phyloP scores from a whole-genome alignment of 2,329 filamentous ascomycete genomes.

The Seiridium cupressi region DNA sequence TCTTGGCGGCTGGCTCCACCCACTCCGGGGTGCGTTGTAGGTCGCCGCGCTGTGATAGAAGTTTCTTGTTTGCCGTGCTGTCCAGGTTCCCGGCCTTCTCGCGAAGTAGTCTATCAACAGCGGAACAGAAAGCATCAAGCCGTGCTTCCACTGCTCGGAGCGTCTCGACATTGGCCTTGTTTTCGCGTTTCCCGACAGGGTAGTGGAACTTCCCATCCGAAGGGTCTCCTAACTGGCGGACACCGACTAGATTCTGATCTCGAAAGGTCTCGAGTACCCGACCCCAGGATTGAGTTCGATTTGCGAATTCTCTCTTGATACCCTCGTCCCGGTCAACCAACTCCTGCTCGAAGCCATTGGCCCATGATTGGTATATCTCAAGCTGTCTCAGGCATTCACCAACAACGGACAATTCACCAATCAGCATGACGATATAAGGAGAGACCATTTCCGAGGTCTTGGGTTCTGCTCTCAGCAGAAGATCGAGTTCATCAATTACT shows the following conservation, averaged over 20 bases:
- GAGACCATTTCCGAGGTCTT: constrained; percentile 36
- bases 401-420: constrained; percentile 46
- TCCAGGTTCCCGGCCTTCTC: constrained; percentile 12
- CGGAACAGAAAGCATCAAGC: constrained; percentile 20
- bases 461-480: constrained; percentile 36
- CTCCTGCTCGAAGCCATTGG: constrained; percentile 33
- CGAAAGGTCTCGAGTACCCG: constrained; percentile 14
- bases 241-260: constrained; percentile 18
- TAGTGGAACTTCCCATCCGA: constrained; percentile 39
- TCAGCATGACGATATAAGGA: constrained; percentile 26
- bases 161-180: constrained; percentile 17
- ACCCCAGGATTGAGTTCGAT: constrained; percentile 11
- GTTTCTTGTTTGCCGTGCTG: constrained; percentile 21
- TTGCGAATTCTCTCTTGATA: constrained; percentile 25
- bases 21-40: constrained; percentile 49
- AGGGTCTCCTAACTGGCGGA: constrained; percentile 16
- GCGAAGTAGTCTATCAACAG: not conserved
- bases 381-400: constrained; percentile 42
- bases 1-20: constrained; percentile 33
- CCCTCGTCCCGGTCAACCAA: constrained; percentile 18
- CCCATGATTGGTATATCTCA: constrained; percentile 47
- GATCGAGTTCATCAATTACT: constrained; percentile 47
- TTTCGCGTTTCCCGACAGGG: constrained; percentile 25
- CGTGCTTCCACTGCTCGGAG: constrained; percentile 18
- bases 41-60: constrained; percentile 31